Conservation (phyloP, 306 rosid species). For the Abrus precatorius region DNA sequence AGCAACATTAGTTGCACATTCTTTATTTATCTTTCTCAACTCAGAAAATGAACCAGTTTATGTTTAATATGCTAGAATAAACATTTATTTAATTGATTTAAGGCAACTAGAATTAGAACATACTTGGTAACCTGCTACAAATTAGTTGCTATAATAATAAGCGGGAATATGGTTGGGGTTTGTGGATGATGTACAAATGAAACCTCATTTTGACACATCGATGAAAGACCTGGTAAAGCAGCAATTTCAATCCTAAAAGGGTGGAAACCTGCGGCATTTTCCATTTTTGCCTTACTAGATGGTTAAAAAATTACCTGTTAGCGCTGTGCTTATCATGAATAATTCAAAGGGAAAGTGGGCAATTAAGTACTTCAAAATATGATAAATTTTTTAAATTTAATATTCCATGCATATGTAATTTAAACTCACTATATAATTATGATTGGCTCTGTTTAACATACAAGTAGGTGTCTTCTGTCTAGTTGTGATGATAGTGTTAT, state of each 20-base stretch:
- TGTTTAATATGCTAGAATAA: slow-evolving; percentile 6
- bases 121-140: slow-evolving; percentile 16
- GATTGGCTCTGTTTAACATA: background rate
- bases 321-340: slow-evolving; percentile 1
- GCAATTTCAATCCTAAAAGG: slow-evolving; percentile 9
- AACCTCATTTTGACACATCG: background rate
- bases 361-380: slow-evolving; percentile 8
- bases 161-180: background rate
- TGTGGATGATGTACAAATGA: slow-evolving; percentile 8
- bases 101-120: slow-evolving; percentile 3
- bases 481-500: background rate
- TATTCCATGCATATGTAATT: background rate
- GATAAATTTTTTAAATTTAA: background rate
- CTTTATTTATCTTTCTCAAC: background rate
- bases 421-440: background rate
- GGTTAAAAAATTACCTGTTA: background rate
- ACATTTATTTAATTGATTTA: background rate
- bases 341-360: slow-evolving; percentile 15
- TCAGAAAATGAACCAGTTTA: background rate
- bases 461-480: background rate
- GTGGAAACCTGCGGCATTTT: background rate
- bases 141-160: slow-evolving; percentile 13
- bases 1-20: slow-evolving; percentile 2
- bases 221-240: slow-evolving; percentile 13
- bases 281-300: slow-evolving; percentile 23